phyloP scores from a whole-genome alignment of 2,329 filamentous ascomycete genomes.

The Microsporum ferrugineum region DNA sequence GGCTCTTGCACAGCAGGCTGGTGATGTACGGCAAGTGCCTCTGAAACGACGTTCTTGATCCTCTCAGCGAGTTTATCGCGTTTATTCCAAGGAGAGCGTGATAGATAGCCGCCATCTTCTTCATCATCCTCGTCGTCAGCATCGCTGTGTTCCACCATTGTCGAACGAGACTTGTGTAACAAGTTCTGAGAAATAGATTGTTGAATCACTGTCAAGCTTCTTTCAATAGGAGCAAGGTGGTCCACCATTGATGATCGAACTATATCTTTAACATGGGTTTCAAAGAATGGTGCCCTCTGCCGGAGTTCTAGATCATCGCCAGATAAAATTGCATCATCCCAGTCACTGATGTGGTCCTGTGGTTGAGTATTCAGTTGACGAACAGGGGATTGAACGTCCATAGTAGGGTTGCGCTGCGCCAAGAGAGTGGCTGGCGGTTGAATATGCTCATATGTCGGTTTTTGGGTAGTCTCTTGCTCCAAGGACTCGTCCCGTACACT shows the following conservation, averaged over 20 bases:
- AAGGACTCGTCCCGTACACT: conserved; percentile 48
- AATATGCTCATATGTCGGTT: not conserved
- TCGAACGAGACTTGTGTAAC: conserved; percentile 54
- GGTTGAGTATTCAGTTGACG: conserved; percentile 51
- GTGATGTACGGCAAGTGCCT: conserved; percentile 47
- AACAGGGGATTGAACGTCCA: conserved; percentile 39
- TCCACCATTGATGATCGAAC: conserved; percentile 67
- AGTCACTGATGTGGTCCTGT: conserved; percentile 67
- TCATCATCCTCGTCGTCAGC: conserved; percentile 80
- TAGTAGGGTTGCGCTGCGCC: conserved; percentile 16
- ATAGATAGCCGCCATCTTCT: conserved; percentile 47
- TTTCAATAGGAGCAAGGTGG: conserved; percentile 69
- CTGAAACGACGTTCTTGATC: conserved; percentile 55
- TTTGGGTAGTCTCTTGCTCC: not conserved
- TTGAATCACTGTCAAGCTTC: conserved; percentile 65
- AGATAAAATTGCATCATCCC: conserved; percentile 76
- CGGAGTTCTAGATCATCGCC: conserved; percentile 75
- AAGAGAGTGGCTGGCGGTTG: not conserved
- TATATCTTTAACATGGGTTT: conserved; percentile 76
- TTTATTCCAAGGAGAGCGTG: conserved; percentile 55
- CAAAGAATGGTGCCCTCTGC: conserved; percentile 75
- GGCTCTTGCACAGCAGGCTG: conserved; percentile 17
- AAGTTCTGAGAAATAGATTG: conserved; percentile 48
- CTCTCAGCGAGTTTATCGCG: conserved; percentile 72
- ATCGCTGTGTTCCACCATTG: conserved; percentile 66